Evolutionary conservation across 1,284 basidiomycete species (phyloP).

Genomic region (Sphaerobolus stellatus): DNA sequence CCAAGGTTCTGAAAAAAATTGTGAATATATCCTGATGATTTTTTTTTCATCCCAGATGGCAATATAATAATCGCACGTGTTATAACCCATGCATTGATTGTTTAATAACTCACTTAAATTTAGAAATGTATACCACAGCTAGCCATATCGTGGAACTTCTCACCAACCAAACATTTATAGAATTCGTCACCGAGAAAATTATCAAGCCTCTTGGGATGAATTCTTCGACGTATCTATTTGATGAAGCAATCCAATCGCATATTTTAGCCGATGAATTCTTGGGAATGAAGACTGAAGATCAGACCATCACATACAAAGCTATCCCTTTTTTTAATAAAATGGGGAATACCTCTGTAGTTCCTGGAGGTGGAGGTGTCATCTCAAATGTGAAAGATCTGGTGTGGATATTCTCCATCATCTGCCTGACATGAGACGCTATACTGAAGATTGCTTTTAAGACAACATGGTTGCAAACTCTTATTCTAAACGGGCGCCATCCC

Average conservation of each 20-base stretch:
- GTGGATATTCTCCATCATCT: neutral
- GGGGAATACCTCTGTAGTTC: constrained; percentile 24
- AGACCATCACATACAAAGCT: constrained; percentile 20
- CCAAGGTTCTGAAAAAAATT: neutral
- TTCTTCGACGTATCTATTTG: constrained; percentile 42
- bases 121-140: constrained; percentile 7
- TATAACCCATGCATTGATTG: neutral
- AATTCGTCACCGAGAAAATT: constrained; percentile 41
- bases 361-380: constrained; percentile 46
- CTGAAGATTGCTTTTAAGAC: constrained; percentile 26
- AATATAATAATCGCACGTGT: constrained; percentile 9
- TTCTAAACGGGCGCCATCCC: constrained; percentile 44
- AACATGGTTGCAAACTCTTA: constrained; percentile 43
- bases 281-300: constrained; percentile 29
- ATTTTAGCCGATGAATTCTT: constrained; percentile 39
- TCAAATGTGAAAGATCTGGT: constrained; percentile 33
- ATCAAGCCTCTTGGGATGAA: constrained; percentile 46
- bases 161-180: constrained; percentile 35
- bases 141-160: neutral
- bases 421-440: neutral
- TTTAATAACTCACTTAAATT: neutral
- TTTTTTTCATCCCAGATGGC: neutral
- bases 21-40: neutral
- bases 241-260: constrained; percentile 34
- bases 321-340: constrained; percentile 32